phyloP scores from a whole-genome alignment of 1,284 basidiomycete species.

The Violaceomyces palustris region DNA sequence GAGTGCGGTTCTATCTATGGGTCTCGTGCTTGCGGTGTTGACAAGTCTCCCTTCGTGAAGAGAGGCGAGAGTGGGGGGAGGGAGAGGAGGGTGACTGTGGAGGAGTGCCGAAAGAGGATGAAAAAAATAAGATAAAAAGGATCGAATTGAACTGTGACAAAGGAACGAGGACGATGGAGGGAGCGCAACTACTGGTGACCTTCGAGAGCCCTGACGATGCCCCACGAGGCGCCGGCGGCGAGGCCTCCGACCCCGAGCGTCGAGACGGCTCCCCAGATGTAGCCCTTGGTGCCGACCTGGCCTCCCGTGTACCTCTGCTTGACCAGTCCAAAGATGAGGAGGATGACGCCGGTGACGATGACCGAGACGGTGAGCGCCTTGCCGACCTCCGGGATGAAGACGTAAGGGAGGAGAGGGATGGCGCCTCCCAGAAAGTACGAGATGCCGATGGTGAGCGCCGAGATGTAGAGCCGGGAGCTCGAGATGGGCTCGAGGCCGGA shows the following conservation, averaged over 20 bases:
- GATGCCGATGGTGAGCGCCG: slow-evolving; percentile 35
- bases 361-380: slow-evolving; percentile 33
- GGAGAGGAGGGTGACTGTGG: too few relatives aligned
- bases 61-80: too few relatives aligned
- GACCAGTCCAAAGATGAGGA: slow-evolving; percentile 41
- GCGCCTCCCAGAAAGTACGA: slow-evolving; percentile 43
- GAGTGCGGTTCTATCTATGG: too few relatives aligned
- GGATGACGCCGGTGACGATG: slow-evolving; percentile 36
- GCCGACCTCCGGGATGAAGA: slow-evolving; percentile 30
- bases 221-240: slow-evolving; percentile 82
- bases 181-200: slow-evolving; percentile 10
- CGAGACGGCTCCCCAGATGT: slow-evolving; percentile 76
- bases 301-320: slow-evolving; percentile 43
- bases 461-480: slow-evolving; percentile 36
- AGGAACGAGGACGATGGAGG: neutral
- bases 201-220: slow-evolving; percentile 73
- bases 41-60: too few relatives aligned
- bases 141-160: neutral
- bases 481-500: slow-evolving; percentile 41
- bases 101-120: too few relatives aligned
- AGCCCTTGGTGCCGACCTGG: slow-evolving; percentile 24
- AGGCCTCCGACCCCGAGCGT: slow-evolving; percentile 85
- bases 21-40: too few relatives aligned
- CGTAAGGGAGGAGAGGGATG: slow-evolving; percentile 44
- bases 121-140: neutral